Evolutionary conservation across 1,284 basidiomycete genomes (phyloP).

Genomic region (Heterobasidion annosum): DNA sequence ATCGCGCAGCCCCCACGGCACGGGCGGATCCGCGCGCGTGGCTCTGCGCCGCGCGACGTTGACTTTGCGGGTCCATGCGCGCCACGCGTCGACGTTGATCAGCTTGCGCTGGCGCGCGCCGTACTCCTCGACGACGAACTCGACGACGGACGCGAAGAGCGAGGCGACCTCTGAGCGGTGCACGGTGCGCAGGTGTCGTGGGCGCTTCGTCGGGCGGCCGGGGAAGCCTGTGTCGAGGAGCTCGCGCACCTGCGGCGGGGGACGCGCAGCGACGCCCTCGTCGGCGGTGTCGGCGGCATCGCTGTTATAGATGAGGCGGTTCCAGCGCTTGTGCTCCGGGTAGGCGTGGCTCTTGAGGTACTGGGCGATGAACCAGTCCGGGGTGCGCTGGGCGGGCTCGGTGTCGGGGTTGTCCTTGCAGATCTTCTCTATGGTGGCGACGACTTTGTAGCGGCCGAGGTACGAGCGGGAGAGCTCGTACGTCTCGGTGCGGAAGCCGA

Average conservation of each 20-base stretch:
- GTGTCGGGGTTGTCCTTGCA: constrained; percentile 19
- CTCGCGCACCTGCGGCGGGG: neutral
- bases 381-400: constrained; percentile 27
- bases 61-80: neutral
- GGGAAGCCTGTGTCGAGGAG: neutral
- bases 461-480: constrained; percentile 36
- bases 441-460: constrained; percentile 24
- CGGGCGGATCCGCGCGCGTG: neutral
- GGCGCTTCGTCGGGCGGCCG: constrained; percentile 3
- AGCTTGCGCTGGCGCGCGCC: neutral
- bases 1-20: constrained; percentile 8
- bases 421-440: constrained; percentile 18
- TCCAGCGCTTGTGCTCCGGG: constrained; percentile 17
- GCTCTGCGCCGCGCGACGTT: neutral
- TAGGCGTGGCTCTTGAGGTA: constrained; percentile 23
- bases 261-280: neutral
- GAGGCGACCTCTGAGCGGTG: constrained; percentile 10
- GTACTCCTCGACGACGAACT: constrained; percentile 7
- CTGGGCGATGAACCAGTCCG: constrained; percentile 36
- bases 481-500: constrained; percentile 33
- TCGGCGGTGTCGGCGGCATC: constrained; percentile 5
- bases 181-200: constrained; percentile 5
- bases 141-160: constrained; percentile 8
- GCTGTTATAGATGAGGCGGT: constrained; percentile 22
- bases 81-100: constrained; percentile 4